A percentile compares a stretch with the other conserved stretches of the same genome.
phyloP scores from a whole-genome alignment of 768 basidiomycete species.

The Lepiota venenata region DNA sequence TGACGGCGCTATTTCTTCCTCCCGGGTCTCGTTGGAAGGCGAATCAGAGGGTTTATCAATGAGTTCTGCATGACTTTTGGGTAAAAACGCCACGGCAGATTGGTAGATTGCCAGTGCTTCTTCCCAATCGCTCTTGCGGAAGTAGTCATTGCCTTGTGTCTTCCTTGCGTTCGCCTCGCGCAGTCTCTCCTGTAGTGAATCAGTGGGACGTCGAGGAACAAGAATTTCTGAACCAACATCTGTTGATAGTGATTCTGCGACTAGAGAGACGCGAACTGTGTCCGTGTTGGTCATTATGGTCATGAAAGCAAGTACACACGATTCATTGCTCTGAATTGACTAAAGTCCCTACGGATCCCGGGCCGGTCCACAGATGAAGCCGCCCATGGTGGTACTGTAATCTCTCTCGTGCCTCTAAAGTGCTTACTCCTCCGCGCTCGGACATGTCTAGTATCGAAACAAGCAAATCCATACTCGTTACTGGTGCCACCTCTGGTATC shows the following conservation, averaged over 20 bases:
- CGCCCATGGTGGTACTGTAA: no score
- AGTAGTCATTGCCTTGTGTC: conserved; percentile 70
- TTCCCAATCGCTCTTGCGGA: conserved; percentile 61
- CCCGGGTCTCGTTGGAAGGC: conserved; percentile 11
- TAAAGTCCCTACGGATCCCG: no score
- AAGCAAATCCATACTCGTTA: conserved; percentile 48
- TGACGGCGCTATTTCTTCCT: conserved; percentile 17
- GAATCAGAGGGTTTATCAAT: background rate
- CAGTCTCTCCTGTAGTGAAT: conserved; percentile 15
- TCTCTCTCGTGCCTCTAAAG: background rate
- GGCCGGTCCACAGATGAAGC: no score
- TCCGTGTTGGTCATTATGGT: background rate
- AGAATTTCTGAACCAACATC: background rate
- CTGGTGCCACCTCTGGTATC: conserved; percentile 58
- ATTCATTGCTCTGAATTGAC: no score
- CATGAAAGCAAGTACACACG: background rate
- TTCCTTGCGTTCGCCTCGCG: conserved; percentile 60
- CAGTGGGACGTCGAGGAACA: background rate
- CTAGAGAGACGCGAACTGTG: background rate
- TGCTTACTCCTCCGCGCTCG: background rate
- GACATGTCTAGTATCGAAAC: conserved; percentile 38
- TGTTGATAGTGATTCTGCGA: background rate
- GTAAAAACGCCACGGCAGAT: conserved; percentile 64
- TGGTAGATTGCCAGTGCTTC: conserved; percentile 71
- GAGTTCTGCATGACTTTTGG: conserved; percentile 33